These are phyloP conservation scores for Fusarium setosum DNA, from an alignment of 2,329 filamentous ascomycete species.

Conservation along the genomic window DNA sequence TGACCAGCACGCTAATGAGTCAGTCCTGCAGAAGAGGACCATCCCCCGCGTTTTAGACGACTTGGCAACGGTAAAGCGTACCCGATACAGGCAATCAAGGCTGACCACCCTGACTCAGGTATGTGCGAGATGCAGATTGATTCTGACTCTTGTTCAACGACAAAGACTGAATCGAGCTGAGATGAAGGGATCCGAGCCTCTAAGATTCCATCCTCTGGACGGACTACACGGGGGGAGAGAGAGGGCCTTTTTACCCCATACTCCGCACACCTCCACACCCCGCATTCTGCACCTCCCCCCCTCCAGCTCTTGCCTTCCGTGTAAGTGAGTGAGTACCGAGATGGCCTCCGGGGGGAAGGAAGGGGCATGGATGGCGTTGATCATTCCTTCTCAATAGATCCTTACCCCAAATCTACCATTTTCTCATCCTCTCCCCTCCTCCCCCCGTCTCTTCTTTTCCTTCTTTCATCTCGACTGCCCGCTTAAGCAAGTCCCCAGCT, in stretches of 20 bases:
- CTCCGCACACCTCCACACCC: constrained; percentile 39
- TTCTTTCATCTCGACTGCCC: neutral
- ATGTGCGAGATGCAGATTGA: neutral
- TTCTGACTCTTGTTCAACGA: constrained; percentile 9
- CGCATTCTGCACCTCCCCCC: constrained; percentile 25
- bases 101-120: constrained; percentile 10
- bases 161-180: neutral
- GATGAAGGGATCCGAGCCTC: neutral
- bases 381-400: constrained; percentile 4
- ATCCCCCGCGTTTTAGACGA: constrained; percentile 5
- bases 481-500: neutral
- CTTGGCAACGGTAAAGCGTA: constrained; percentile 18
- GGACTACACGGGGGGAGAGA: neutral
- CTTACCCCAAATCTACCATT: constrained; percentile 22
- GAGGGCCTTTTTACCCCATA: constrained; percentile 18
- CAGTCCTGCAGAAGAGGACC: constrained; percentile 8
- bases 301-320: neutral
- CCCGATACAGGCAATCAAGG: neutral
- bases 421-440: neutral
- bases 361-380: neutral
- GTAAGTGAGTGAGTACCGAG: neutral
- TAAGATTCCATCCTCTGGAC: neutral
- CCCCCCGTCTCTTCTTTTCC: constrained; percentile 7
- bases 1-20: constrained; percentile 17
- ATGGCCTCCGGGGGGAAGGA: neutral